These are phyloP conservation scores for Rugonectria rugulosa DNA, from an alignment of 2,329 filamentous ascomycete genomes.

Conservation along the genomic window DNA sequence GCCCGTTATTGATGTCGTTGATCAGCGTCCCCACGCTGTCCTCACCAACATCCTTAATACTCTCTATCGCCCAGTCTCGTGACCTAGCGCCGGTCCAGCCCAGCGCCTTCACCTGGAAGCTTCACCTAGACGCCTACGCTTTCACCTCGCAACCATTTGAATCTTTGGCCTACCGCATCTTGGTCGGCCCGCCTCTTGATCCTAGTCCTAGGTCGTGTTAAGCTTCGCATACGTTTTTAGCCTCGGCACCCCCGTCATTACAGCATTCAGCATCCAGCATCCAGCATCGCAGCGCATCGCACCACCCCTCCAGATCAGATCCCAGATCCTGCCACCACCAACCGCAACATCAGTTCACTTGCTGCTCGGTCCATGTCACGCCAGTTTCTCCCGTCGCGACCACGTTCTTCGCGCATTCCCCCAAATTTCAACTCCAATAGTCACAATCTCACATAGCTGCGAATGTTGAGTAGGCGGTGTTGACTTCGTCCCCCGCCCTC, in stretches of 20 bases:
- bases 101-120: no score
- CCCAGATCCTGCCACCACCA: conserved; percentile 8
- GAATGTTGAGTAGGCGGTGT: conserved; percentile 34
- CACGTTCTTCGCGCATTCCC: conserved; percentile 20
- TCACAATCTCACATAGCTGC: conserved; percentile 22
- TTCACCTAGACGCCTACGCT: conserved; percentile 1
- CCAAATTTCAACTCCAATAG: conserved; percentile 7
- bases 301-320: conserved; percentile 17
- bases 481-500: conserved; percentile 35
- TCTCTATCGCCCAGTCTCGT: conserved; percentile 5
- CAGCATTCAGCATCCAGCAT: no score
- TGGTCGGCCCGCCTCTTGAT: conserved; percentile 6
- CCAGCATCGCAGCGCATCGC: conserved; percentile 28
- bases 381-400: conserved; percentile 23
- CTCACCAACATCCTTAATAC: background rate
- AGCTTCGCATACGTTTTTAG: conserved; percentile 28
- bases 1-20: conserved; percentile 17
- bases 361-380: conserved; percentile 35
- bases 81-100: conserved; percentile 2
- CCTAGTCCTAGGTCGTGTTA: conserved; percentile 14
- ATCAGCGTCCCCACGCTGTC: conserved; percentile 11
- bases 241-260: conserved; percentile 28
- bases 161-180: conserved; percentile 3
- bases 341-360: conserved; percentile 20
- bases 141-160: no score